Conservation (phyloP, 164 flowering plant species). For the Stephania cephalantha region DNA sequence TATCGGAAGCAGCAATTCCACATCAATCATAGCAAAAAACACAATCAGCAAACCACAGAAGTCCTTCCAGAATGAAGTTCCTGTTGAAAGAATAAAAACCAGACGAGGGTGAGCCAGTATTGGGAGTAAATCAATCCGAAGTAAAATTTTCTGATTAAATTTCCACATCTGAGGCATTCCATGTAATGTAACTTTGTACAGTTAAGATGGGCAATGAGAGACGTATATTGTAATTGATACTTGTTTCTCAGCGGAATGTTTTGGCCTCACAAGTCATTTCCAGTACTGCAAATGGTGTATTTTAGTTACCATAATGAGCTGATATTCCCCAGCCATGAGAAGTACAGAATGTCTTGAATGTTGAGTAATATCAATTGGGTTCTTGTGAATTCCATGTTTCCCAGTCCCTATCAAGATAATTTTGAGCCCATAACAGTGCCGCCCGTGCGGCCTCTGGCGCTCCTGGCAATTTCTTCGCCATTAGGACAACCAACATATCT, state of each 20-base stretch:
- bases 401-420: slow-evolving; percentile 65
- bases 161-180: not conserved
- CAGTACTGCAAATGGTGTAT: slow-evolving; percentile 2
- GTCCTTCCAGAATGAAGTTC: slow-evolving; percentile 4
- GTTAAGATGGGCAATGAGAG: not conserved
- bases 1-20: slow-evolving; percentile 55
- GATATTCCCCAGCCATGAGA: not conserved
- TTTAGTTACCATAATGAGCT: not conserved
- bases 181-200: slow-evolving; percentile 10
- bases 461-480: slow-evolving; percentile 62
- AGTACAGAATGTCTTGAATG: not conserved
- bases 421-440: slow-evolving; percentile 76
- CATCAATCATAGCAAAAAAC: not conserved
- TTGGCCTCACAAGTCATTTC: not conserved
- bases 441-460: slow-evolving; percentile 66
- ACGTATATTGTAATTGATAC: slow-evolving; percentile 5
- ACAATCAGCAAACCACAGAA: not conserved
- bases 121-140: not conserved
- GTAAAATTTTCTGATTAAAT: not conserved
- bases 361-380: slow-evolving; percentile 12
- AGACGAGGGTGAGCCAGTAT: not conserved
- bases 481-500: slow-evolving; percentile 58
- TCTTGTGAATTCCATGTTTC: slow-evolving; percentile 44
- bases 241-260: slow-evolving; percentile 9
- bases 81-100: not conserved